Conservation (phyloP, 306 rosid species). For the Vigna nakashimae region DNA sequence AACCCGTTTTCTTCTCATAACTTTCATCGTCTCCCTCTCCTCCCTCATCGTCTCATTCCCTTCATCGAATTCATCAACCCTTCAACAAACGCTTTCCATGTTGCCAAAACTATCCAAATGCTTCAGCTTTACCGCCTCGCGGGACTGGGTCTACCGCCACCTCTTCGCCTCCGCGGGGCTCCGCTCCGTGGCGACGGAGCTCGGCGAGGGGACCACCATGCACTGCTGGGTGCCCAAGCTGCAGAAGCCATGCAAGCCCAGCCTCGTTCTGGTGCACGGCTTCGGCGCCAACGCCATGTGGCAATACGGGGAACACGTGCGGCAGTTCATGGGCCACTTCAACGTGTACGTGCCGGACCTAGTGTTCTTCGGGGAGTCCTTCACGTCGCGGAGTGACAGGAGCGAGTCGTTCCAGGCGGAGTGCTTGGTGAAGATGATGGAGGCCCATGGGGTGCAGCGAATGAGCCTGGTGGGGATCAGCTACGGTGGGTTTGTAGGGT, state of each 20-base stretch:
- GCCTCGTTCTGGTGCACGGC: constrained; percentile 70
- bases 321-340: constrained; percentile 50
- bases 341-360: constrained; percentile 84
- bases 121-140: constrained; percentile 67
- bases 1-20: not conserved
- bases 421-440: constrained; percentile 62
- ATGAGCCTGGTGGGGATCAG: constrained; percentile 76
- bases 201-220: constrained; percentile 73
- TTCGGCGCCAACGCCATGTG: constrained; percentile 90
- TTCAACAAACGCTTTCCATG: constrained; percentile 2
- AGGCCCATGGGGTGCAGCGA: constrained; percentile 50
- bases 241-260: constrained; percentile 50
- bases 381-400: constrained; percentile 58
- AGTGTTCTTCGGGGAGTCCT: constrained; percentile 74
- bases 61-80: too few relatives aligned
- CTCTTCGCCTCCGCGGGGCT: constrained; percentile 66
- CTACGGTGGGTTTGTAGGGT: constrained; percentile 82
- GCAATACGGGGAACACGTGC: constrained; percentile 71
- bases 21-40: not conserved
- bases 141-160: constrained; percentile 66
- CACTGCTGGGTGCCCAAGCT: constrained; percentile 77
- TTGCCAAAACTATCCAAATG: constrained; percentile 46
- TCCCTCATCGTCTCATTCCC: not conserved
- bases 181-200: constrained; percentile 52
- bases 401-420: constrained; percentile 67